Conservation (phyloP, 2,329 filamentous ascomycete genomes). For the Fonsecaea erecta region DNA sequence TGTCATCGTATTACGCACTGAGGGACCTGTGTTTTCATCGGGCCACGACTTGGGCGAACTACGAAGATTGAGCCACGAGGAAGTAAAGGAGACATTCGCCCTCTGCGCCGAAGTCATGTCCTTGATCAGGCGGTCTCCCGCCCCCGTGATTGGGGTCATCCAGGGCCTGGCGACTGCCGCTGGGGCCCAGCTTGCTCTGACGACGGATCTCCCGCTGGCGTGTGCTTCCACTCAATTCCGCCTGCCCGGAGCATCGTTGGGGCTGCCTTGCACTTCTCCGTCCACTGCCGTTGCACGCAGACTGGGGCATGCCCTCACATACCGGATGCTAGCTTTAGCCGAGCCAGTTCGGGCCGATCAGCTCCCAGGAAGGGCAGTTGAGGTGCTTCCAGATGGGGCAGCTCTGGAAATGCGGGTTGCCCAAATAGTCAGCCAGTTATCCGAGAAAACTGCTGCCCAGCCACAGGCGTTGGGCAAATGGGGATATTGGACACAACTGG, state of each 20-base stretch:
- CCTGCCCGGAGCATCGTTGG: slow-evolving; percentile 35
- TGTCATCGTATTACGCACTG: slow-evolving; percentile 35
- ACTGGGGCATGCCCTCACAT: slow-evolving; percentile 35
- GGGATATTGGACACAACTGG: slow-evolving; percentile 37
- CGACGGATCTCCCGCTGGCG: slow-evolving; percentile 35
- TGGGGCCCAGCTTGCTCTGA: slow-evolving; percentile 35
- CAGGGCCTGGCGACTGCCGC: slow-evolving; percentile 38
- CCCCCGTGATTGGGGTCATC: slow-evolving; percentile 35
- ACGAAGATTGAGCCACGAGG: slow-evolving; percentile 31
- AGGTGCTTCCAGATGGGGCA: slow-evolving; percentile 31
- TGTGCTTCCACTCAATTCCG: slow-evolving; percentile 34
- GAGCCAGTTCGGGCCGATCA: slow-evolving; percentile 34
- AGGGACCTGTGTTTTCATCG: slow-evolving; percentile 36
- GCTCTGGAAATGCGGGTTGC: slow-evolving; percentile 33
- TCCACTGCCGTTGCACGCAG: slow-evolving; percentile 34
- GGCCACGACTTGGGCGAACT: slow-evolving; percentile 37
- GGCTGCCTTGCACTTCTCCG: slow-evolving; percentile 37
- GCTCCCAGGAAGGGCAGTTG: slow-evolving; percentile 34
- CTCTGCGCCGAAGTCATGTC: slow-evolving; percentile 38
- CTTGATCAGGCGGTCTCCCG: slow-evolving; percentile 36
- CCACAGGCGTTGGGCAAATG: slow-evolving; percentile 37
- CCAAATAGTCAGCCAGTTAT: slow-evolving; percentile 30
- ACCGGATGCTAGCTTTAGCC: slow-evolving; percentile 36
- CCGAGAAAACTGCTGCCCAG: slow-evolving; percentile 31
- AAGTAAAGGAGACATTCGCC: slow-evolving; percentile 38